Evolutionary conservation across 345 rosid genomes (phyloP).

Genomic region (Salix suchowensis): DNA sequence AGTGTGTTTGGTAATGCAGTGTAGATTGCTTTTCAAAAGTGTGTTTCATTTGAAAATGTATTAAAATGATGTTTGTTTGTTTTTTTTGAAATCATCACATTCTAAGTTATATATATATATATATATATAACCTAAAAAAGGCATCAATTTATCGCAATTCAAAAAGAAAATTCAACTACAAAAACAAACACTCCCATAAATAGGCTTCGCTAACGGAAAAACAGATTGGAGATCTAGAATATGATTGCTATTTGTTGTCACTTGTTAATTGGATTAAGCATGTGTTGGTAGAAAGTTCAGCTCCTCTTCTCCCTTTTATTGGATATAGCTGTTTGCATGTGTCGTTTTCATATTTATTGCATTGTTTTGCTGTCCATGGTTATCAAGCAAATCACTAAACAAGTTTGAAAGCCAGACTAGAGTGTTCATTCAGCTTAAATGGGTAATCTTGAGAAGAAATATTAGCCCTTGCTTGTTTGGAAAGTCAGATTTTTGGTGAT

Average conservation of each 20-base stretch:
- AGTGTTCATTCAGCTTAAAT: not conserved
- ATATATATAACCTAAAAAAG: too few species aligned
- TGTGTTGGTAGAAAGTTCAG: not conserved
- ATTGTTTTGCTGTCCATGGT: not conserved
- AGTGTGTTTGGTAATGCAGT: too few species aligned
- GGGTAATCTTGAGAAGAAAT: not conserved
- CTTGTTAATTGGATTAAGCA: not conserved
- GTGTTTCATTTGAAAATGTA: too few species aligned
- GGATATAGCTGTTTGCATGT: not conserved
- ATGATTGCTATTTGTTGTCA: not conserved
- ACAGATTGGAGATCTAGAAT: not conserved
- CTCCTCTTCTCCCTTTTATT: not conserved
- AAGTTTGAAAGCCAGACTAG: not conserved
- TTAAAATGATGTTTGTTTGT: too few species aligned
- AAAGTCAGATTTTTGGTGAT: not conserved
- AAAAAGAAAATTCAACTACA: too few species aligned
- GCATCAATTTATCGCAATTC: too few species aligned
- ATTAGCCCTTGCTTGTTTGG: not conserved
- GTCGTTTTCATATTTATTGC: not conserved
- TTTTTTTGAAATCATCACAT: too few species aligned
- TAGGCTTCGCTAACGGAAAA: not conserved
- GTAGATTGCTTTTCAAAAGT: too few species aligned
- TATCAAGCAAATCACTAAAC: not conserved
- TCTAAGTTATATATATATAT: too few species aligned
- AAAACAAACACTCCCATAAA: too few species aligned